Evolutionary conservation across 768 basidiomycete genomes (phyloP).

Genomic region (Lyophyllum semitale): DNA sequence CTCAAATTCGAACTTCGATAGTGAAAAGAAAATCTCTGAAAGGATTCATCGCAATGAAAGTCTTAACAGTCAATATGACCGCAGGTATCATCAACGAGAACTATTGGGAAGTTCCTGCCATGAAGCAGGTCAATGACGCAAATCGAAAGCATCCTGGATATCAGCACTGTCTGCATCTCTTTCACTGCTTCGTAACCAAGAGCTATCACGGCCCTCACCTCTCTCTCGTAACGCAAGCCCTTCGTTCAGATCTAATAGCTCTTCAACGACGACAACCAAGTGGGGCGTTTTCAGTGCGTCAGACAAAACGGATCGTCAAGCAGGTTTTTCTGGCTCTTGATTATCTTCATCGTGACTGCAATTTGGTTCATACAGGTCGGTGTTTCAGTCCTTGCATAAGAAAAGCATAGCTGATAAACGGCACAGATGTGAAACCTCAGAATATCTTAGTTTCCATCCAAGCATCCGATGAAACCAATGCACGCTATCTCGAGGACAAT

Average conservation of each 20-base stretch:
- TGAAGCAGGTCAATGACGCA: neutral
- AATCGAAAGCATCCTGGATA: neutral
- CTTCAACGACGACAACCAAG: neutral
- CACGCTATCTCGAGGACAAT: constrained; percentile 3
- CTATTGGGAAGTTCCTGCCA: neutral
- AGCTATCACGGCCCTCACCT: neutral
- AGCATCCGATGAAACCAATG: constrained; percentile 1
- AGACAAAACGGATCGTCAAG: constrained; percentile 20
- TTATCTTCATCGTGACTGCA: constrained; percentile 27
- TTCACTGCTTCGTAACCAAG: neutral
- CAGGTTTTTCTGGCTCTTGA: constrained; percentile 28
- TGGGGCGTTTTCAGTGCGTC: constrained; percentile 7
- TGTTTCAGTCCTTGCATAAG: neutral
- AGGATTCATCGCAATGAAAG: neutral
- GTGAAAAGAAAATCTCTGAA: too few relatives aligned
- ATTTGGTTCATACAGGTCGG: constrained; percentile 22
- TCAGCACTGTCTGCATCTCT: constrained; percentile 3
- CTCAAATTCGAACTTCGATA: too few relatives aligned
- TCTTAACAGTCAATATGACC: neutral
- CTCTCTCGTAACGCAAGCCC: neutral
- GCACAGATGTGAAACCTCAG: neutral
- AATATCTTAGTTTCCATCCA: neutral
- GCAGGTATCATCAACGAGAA: neutral
- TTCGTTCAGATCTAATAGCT: neutral
- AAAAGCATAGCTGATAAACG: neutral